Percentiles rank a stretch among this genome's conserved stretches.
phyloP scores from a whole-genome alignment of 1,139 yeast species.

The Pichia sp. region DNA sequence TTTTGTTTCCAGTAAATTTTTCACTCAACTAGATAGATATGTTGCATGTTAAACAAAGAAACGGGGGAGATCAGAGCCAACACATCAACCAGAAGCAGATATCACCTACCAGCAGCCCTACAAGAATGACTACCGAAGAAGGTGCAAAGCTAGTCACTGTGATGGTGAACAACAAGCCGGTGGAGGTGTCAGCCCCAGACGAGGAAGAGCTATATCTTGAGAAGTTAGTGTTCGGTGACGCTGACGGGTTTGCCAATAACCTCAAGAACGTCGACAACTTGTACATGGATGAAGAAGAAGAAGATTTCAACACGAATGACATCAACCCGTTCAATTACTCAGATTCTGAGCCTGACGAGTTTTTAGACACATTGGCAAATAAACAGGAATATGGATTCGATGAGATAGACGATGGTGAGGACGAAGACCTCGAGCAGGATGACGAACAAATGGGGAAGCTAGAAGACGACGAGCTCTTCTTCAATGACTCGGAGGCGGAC shows the following conservation, averaged over 20 bases:
- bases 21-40: neutral
- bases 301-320: conserved; percentile 22
- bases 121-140: conserved; percentile 15
- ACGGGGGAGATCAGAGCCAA: neutral
- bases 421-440: conserved; percentile 28
- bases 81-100: neutral
- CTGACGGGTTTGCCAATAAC: conserved; percentile 68
- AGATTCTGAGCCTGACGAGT: conserved; percentile 32
- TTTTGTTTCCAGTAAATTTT: neutral
- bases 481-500: conserved; percentile 50
- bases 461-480: conserved; percentile 61
- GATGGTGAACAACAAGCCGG: conserved; percentile 15
- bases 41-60: no score
- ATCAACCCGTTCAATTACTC: conserved; percentile 24
- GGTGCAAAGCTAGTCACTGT: conserved; percentile 8
- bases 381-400: conserved; percentile 33
- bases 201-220: conserved; percentile 77
- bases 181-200: conserved; percentile 60
- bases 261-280: conserved; percentile 57
- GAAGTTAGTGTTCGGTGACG: conserved; percentile 85
- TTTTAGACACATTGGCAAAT: conserved; percentile 19
- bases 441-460: conserved; percentile 36
- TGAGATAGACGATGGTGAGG: conserved; percentile 29
- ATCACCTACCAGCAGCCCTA: neutral
- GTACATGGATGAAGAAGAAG: conserved; percentile 45